Percentiles rank a stretch among this genome's conserved stretches.
phyloP scores from a whole-genome alignment of 768 basidiomycete species.

The Russula lepida region DNA sequence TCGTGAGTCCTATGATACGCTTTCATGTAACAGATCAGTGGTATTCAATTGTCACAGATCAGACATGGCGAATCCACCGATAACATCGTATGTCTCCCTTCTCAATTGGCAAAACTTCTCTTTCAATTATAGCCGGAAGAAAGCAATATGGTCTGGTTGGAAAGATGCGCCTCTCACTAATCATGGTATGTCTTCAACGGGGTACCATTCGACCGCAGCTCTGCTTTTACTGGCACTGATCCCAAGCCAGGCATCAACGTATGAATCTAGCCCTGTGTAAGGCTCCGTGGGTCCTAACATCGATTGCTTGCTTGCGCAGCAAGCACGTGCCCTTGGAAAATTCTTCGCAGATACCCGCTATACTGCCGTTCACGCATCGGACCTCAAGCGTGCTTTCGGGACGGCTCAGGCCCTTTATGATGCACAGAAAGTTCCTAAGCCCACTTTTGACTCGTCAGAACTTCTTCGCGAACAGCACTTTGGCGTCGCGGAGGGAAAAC shows the following conservation, averaged over 20 bases:
- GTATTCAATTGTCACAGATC: constrained; percentile 38
- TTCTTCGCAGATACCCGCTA: constrained; percentile 43
- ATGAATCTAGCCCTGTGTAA: not conserved
- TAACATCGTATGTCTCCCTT: constrained; percentile 44
- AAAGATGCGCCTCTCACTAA: constrained; percentile 65
- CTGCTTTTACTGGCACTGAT: not conserved
- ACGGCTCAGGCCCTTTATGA: constrained; percentile 52
- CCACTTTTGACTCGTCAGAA: constrained; percentile 38
- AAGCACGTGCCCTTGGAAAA: constrained; percentile 40
- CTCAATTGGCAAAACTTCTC: not conserved
- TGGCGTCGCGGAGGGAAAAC: constrained; percentile 60
- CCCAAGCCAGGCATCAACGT: constrained; percentile 29
- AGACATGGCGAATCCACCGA: constrained; percentile 75
- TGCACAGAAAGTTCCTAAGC: constrained; percentile 40
- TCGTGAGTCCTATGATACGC: constrained; percentile 24
- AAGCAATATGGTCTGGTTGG: constrained; percentile 64
- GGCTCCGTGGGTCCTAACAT: not conserved
- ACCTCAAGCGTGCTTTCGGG: constrained; percentile 52
- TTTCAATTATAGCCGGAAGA: constrained; percentile 22
- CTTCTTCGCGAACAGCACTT: constrained; percentile 63
- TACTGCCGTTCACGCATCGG: constrained; percentile 54
- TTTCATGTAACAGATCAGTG: not conserved
- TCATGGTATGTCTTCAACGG: constrained; percentile 44
- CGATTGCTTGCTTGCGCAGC: constrained; percentile 20
- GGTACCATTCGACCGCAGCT: not conserved